Conservation (phyloP, 78 protist species). For the Polysphondylium violaceum region DNA sequence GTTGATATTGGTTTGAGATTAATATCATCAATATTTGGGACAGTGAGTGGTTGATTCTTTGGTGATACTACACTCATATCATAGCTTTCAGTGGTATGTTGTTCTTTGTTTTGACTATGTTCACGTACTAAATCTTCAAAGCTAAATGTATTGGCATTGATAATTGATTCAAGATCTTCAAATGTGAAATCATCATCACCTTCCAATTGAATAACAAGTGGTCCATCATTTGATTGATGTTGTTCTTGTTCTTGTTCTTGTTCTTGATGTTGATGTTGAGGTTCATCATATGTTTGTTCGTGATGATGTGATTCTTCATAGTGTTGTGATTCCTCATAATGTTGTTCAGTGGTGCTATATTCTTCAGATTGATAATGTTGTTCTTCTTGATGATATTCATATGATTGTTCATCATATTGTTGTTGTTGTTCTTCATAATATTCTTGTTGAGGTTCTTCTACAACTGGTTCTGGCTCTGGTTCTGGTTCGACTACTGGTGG, state of each 20-base stretch:
- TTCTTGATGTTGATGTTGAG: neutral
- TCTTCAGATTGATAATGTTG: too few relatives aligned
- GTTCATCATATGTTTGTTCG: constrained; percentile 3
- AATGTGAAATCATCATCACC: constrained; percentile 25
- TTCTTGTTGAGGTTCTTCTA: neutral
- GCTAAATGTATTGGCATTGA: constrained; percentile 30
- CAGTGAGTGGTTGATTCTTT: too few relatives aligned
- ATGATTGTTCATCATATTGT: constrained; percentile 14
- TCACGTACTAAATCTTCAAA: constrained; percentile 62
- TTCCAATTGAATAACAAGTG: too few relatives aligned
- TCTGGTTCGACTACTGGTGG: neutral
- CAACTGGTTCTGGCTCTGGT: constrained; percentile 10
- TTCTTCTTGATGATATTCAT: constrained; percentile 3
- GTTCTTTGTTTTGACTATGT: neutral
- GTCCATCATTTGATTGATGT: neutral
- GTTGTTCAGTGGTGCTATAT: too few relatives aligned
- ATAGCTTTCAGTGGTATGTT: neutral
- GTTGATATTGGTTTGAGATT: neutral
- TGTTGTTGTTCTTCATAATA: neutral
- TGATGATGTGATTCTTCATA: constrained; percentile 17
- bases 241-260: neutral
- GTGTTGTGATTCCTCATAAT: neutral
- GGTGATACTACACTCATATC: constrained; percentile 22
- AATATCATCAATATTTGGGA: neutral
- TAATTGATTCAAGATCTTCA: constrained; percentile 59